Percentiles rank a stretch among this genome's conserved stretches.
phyloP scores from a whole-genome alignment of 78 protist genomes.

The Bodo saltans region DNA sequence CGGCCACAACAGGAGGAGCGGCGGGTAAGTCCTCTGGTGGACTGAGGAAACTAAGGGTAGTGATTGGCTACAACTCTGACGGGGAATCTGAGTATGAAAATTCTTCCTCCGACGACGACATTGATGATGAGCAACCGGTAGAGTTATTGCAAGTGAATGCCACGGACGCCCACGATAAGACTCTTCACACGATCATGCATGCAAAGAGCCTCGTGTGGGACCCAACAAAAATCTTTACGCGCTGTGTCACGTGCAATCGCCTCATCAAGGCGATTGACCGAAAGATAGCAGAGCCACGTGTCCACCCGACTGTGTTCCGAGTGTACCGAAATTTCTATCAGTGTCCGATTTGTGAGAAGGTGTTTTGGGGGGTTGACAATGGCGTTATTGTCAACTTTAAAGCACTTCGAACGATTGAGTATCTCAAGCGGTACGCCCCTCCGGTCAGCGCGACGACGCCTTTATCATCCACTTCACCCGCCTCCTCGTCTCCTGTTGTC shows the following conservation, averaged over 20 bases:
- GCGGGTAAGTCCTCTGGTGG: too few species aligned
- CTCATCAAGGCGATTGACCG: neutral
- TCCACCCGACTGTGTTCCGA: neutral
- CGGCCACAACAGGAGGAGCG: too few species aligned
- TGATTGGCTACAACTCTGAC: neutral
- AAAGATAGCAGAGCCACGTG: neutral
- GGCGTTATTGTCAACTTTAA: neutral
- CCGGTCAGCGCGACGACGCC: too few species aligned
- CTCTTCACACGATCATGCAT: neutral
- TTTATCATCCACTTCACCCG: too few species aligned
- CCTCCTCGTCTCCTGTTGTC: too few species aligned
- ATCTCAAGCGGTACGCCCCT: neutral
- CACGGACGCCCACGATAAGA: neutral
- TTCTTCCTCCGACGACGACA: neutral
- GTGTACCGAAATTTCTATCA: neutral
- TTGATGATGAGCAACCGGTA: neutral
- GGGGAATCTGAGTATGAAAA: neutral
- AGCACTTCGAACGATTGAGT: neutral
- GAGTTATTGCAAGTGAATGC: neutral
- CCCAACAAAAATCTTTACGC: neutral
- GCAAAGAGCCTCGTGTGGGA: neutral
- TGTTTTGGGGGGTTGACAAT: neutral
- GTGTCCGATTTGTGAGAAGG: neutral
- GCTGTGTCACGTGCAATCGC: neutral
- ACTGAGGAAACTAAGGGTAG: too few species aligned